Evolutionary conservation across 2,329 filamentous ascomycete species (phyloP), one percentile per base, ranked within the genome.

Genomic region (Apiospora hydei): DNA sequence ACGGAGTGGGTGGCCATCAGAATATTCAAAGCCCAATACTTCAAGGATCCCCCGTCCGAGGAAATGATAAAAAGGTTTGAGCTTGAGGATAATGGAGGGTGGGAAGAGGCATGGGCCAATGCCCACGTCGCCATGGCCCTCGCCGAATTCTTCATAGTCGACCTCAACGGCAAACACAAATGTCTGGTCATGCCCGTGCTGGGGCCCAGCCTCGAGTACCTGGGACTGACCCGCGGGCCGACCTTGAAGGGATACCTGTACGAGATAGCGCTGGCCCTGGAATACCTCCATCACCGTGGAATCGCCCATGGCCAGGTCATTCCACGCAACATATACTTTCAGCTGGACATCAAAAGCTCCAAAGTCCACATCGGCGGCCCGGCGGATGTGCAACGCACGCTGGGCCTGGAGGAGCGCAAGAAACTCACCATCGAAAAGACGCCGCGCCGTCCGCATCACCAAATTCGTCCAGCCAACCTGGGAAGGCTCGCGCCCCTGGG

Each of bases 121-220:
- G 30, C 34, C 34, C 57, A 41, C 8, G 18, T 64, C 30, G 57
- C 3, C 3, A 64, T 64, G 57, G 34, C 57, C 10, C n/a, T 64
- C 21, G 34, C 4, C 3, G 34, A 64, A 34, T 64, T 64, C 57
- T 14, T 7, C 2, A 21, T 41, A 2, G 34, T 7, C 8, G 21
- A 30, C 0, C 8, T 38, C 3, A n/a, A 64, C 18, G 57, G 57
- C 2, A 4, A 3, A 4, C 57, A 64, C 57, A 18, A 34, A 1
- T 64, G 57, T 18, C 11, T 64, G 34, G 57, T 41, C 57, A 64
- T 64, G 57, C 57, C 57, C 10, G 3, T 64, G 57, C 18, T 64
- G 34, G 57, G 57, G 10, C 18, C 34, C 30, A 24, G 57, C 18
- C 57, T 64, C 30, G 18, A n/a, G 18, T n/a, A 34, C 34, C 57